Conservation (phyloP, 2,329 filamentous ascomycete species). For the Lachnellula arida region DNA sequence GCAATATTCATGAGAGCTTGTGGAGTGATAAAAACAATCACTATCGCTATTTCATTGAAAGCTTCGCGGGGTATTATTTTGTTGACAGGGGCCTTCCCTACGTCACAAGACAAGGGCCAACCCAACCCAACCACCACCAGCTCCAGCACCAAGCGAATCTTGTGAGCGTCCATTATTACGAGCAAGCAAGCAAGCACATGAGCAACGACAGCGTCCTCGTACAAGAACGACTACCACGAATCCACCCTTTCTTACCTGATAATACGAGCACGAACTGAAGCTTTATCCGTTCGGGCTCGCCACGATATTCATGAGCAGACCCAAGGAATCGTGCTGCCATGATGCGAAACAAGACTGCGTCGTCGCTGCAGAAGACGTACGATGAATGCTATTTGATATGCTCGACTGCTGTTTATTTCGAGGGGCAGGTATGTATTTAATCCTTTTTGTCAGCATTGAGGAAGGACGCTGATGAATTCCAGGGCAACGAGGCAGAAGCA, state of each 20-base stretch:
- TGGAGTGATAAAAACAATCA: no score
- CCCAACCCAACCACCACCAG: no score
- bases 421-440: slow-evolving; percentile 65
- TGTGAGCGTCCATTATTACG: neutral
- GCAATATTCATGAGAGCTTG: no score
- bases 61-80: no score
- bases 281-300: neutral
- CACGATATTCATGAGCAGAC: neutral
- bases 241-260: neutral
- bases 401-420: slow-evolving; percentile 94
- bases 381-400: slow-evolving; percentile 94
- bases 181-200: neutral
- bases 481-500: slow-evolving; percentile 91
- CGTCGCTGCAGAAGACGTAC: slow-evolving; percentile 91
- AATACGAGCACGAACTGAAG: neutral
- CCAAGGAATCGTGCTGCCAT: slow-evolving; percentile 20
- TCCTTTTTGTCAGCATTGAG: neutral
- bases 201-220: neutral
- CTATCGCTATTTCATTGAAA: no score
- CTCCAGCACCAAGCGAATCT: neutral
- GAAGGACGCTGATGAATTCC: slow-evolving; percentile 11
- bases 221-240: neutral
- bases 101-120: no score
- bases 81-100: no score
- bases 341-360: slow-evolving; percentile 56